Evolutionary conservation across 148 eudicot genomes (phyloP).

Genomic region (Dianthus caryophyllus): DNA sequence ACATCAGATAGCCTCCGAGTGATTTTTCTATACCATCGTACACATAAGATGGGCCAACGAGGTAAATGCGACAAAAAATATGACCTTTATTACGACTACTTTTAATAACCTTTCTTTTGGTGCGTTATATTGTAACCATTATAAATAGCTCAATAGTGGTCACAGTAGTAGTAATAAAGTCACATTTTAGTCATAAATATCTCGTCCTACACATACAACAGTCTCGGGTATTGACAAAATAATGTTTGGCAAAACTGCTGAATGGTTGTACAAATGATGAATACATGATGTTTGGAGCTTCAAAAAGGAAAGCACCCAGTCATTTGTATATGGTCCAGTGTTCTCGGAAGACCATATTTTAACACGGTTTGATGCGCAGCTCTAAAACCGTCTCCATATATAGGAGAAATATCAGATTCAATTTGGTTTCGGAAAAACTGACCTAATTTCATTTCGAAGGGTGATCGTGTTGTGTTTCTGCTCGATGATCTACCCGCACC

Average conservation of each 20-base stretch:
- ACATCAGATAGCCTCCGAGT: conserved; percentile 5
- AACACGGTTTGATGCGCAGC: conserved; percentile 69
- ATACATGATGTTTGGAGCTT: background rate
- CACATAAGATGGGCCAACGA: no score
- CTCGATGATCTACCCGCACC: conserved; percentile 11
- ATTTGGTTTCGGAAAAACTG: conserved; percentile 87
- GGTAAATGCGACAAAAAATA: no score
- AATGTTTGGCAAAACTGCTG: background rate
- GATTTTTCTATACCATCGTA: no score
- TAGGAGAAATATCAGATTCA: conserved; percentile 73
- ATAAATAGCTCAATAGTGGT: no score
- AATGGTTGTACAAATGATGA: conserved; percentile 1
- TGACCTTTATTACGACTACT: no score
- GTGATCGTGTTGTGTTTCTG: conserved; percentile 28
- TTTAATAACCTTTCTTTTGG: no score
- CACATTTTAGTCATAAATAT: no score
- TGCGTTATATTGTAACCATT: no score
- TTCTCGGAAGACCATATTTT: conserved; percentile 73
- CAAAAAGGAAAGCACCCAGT: conserved; percentile 69
- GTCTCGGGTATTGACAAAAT: background rate
- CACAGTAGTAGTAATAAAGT: no score
- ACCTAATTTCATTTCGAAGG: conserved; percentile 83
- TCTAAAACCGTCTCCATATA: conserved; percentile 93
- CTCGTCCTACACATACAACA: no score
- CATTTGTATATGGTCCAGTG: conserved; percentile 76